These are phyloP conservation scores for Alternaria longipes DNA, from an alignment of 2,329 filamentous ascomycete genomes.

Conservation along the genomic window DNA sequence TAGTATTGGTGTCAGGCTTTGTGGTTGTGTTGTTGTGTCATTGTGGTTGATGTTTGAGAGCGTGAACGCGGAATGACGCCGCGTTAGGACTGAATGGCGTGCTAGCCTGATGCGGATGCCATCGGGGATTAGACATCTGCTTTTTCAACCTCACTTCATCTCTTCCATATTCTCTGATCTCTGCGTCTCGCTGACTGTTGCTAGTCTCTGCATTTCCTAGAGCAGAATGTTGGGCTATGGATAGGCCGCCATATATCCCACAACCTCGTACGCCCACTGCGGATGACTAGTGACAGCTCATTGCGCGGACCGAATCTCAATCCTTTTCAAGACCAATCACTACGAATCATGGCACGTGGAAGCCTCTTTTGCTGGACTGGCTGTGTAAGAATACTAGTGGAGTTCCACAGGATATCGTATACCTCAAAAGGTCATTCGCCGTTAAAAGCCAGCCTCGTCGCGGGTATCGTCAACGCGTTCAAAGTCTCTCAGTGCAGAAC, in stretches of 20 bases:
- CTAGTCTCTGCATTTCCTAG: not conserved
- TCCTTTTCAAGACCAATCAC: not conserved
- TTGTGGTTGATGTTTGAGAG: not conserved
- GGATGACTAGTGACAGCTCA: not conserved
- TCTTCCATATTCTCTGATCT: not conserved
- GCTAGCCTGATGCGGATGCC: constrained; percentile 8
- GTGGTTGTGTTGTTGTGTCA: not conserved
- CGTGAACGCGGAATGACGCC: constrained; percentile 4
- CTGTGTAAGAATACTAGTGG: too few relatives aligned
- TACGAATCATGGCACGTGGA: not conserved
- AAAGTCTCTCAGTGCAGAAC: too few relatives aligned
- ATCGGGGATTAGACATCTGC: not conserved
- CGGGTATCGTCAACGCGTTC: not conserved
- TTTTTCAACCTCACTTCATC: not conserved
- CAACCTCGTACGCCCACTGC: not conserved
- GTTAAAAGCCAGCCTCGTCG: not conserved
- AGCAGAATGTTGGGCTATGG: not conserved
- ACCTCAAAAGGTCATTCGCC: not conserved
- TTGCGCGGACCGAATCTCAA: not conserved
- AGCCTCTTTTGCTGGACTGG: too few relatives aligned
- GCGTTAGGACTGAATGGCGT: constrained; percentile 9
- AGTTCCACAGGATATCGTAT: too few relatives aligned
- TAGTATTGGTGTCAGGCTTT: not conserved
- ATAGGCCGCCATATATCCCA: not conserved
- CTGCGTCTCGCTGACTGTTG: not conserved